A percentile compares a stretch with the other conserved stretches of the same genome.
Evolutionary conservation across 2,329 filamentous ascomycete species (phyloP).

Genomic region (Scortechinia acanthostroma): DNA sequence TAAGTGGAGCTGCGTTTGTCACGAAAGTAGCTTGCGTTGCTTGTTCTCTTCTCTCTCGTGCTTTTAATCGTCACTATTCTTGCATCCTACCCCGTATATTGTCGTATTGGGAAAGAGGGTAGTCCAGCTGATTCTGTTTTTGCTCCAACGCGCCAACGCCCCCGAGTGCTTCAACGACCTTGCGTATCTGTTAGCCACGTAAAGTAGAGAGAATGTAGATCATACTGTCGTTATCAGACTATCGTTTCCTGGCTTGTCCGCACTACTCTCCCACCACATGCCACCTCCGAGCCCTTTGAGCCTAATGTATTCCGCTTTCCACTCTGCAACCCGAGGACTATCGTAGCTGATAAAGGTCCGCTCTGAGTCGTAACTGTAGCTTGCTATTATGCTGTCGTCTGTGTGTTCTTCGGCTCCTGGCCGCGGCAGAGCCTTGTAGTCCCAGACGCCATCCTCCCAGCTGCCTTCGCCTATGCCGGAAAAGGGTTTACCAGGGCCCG

Average conservation of each 20-base stretch:
- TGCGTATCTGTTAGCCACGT: no score
- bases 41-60: no score
- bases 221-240: slow-evolving; percentile 68
- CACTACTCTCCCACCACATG: slow-evolving; percentile 97
- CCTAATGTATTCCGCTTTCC: slow-evolving; percentile 69
- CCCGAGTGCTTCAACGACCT: slow-evolving; percentile 36
- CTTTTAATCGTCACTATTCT: no score
- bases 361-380: slow-evolving; percentile 67
- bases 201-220: no score
- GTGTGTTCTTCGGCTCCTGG: slow-evolving; percentile 54
- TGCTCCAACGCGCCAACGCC: slow-evolving; percentile 30
- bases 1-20: no score
- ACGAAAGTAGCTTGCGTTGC: no score
- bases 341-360: slow-evolving; percentile 74
- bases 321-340: slow-evolving; percentile 55
- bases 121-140: slow-evolving; percentile 41
- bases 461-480: slow-evolving; percentile 70
- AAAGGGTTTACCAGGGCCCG: slow-evolving; percentile 65
- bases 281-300: slow-evolving; percentile 67
- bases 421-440: slow-evolving; percentile 79
- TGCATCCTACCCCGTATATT: no score
- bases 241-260: slow-evolving; percentile 56
- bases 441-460: slow-evolving; percentile 80
- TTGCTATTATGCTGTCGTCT: slow-evolving; percentile 61
- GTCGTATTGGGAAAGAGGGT: slow-evolving; percentile 46